Percentiles rank a stretch among this genome's conserved stretches.
Evolutionary conservation across 495 filamentous ascomycete species (phyloP).

Genomic region (Xylaria bambusicola): DNA sequence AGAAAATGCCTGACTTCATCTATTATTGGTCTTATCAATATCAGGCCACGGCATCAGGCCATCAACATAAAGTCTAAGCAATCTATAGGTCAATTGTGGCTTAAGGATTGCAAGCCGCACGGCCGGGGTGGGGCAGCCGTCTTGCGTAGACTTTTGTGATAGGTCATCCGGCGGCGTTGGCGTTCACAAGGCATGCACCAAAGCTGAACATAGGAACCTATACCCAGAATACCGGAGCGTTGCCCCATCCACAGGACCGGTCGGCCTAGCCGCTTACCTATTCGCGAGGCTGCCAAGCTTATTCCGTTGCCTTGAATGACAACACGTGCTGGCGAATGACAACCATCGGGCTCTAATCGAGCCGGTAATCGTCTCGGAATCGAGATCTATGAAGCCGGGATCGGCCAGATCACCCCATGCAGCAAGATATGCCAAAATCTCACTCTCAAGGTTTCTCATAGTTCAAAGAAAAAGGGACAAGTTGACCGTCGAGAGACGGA

Average conservation of each 20-base stretch:
- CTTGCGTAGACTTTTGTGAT: slow-evolving; percentile 1
- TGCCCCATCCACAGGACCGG: neutral
- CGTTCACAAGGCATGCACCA: slow-evolving; percentile 2
- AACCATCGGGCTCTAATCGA: neutral
- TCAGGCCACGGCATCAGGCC: neutral
- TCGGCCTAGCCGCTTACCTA: slow-evolving; percentile 2
- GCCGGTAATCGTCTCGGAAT: neutral
- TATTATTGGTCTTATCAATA: neutral
- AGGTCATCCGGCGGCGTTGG: slow-evolving; percentile 10
- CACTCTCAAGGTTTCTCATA: neutral
- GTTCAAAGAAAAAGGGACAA: neutral
- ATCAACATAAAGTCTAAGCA: neutral
- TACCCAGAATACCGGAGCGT: slow-evolving; percentile 16
- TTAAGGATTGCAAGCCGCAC: neutral
- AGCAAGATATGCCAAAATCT: neutral
- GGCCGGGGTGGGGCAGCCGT: neutral
- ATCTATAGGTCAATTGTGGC: slow-evolving; percentile 1
- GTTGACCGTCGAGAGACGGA: slow-evolving; percentile 2
- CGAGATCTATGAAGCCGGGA: neutral
- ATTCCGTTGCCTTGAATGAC: neutral
- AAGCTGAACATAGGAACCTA: slow-evolving; percentile 9
- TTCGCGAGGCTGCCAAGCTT: slow-evolving; percentile 1
- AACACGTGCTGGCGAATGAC: neutral
- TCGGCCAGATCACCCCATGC: neutral
- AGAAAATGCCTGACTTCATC: neutral